phyloP scores from a whole-genome alignment of 768 basidiomycete species.

The Rhizopogon vesiculosus region DNA sequence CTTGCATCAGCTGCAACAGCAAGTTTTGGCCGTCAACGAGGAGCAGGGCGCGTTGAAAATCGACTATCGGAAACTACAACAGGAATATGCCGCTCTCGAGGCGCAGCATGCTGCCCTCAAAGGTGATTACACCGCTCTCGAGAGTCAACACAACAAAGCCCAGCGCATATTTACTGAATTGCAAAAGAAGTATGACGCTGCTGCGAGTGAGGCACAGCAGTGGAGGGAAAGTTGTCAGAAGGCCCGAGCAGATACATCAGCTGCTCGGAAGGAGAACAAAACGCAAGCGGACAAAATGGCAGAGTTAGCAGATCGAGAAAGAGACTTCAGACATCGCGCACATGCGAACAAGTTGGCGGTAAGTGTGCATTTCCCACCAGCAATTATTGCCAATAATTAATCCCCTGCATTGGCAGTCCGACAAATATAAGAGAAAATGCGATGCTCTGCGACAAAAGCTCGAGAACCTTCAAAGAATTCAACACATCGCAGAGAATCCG shows the following conservation, averaged over 20 bases:
- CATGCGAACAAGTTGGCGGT: slow-evolving; percentile 20
- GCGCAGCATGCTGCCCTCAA: slow-evolving; percentile 8
- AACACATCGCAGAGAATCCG: background rate
- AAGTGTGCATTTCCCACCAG: background rate
- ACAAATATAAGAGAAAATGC: slow-evolving; percentile 21
- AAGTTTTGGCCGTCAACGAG: background rate
- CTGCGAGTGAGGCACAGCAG: background rate
- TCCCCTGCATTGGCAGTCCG: slow-evolving; percentile 7
- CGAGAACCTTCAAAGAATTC: slow-evolving; percentile 1
- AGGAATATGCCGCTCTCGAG: slow-evolving; percentile 10
- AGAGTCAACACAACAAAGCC: background rate
- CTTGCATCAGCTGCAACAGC: background rate
- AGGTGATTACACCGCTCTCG: background rate
- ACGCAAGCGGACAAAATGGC: background rate
- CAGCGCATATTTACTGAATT: background rate
- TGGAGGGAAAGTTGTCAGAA: background rate
- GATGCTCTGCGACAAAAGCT: slow-evolving; percentile 15
- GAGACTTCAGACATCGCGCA: slow-evolving; percentile 16
- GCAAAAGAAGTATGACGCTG: background rate
- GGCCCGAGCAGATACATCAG: background rate
- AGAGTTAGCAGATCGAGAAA: slow-evolving; percentile 12
- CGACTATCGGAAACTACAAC: slow-evolving; percentile 8
- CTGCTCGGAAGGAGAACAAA: background rate
- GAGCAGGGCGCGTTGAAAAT: background rate
- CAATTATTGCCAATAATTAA: background rate